Evolutionary conservation across 2,329 filamentous ascomycete species (phyloP), one percentile per base, ranked within the genome.

Genomic region (Phaeosphaeriaceae sp.): DNA sequence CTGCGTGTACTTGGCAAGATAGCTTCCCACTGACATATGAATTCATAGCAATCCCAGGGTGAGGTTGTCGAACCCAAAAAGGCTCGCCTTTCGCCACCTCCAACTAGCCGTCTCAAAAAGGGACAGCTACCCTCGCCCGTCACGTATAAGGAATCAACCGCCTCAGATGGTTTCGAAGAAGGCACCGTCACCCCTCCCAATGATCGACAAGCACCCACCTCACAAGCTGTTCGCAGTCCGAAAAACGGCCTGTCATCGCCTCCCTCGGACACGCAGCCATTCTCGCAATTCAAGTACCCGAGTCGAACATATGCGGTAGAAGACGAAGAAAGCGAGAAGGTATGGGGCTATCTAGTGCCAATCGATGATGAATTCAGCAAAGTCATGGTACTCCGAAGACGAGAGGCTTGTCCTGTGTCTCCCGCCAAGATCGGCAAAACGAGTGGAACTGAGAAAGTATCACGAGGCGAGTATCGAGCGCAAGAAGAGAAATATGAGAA

Each of bases 301-400:
- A 83, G 84, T 20, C 82, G 93, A 38, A 87, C 87, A 9, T 89
- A 92, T 56, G 91, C 96, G 48, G 89, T 95, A 3, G 84, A 92
- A 55, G 89, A 96, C 68, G 92, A 96, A 75, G 84, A 83, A 49
- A 82, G 84, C 37, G 89, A 96, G 70, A 91, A 91, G 7, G 91
- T 97, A 1, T 99, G 94, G 94, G 95, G 95, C 11, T 99, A 97
- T 66, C 79, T 99, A 4, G 84, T 96, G 45, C 91, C 93, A 2
- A 77, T 96, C 18, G 87, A 93, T 66, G 81, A 83, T 43, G 84
- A 83, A 56, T 86, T 87, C 45, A 87, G 85, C 74, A 76, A 88
- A 72, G 74, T 81, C 4, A 73, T 96, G 75, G 89, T 95, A 6
- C 73, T 99, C 71, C 88, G 84, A 74, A 90, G 85, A 65, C 83